Base-by-base conservation (phyloP, 345 rosid genomes). In the Garcia nutans region DNA sequence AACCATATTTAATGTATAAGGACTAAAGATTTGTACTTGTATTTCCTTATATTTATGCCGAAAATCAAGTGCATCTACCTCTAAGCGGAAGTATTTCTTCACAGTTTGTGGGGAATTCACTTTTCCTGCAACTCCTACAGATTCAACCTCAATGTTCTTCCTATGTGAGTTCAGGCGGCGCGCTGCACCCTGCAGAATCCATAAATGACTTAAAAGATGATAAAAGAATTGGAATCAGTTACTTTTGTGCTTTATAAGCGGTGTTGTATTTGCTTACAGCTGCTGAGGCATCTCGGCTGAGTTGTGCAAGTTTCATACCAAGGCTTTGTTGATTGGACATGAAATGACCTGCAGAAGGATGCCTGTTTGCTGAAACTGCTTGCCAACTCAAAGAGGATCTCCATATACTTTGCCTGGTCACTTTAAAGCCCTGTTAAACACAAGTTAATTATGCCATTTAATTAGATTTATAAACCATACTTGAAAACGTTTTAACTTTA, bases 1-100 rank as follows among this genome's bases (percentile, higher is more conserved):
- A 50, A 3, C 55, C 13, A 50, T 50, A 2, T 50, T 16, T 50
- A 16, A 13, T 10, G 13, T 47, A 9, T 10, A 47, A 47, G 1
- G 10, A 9, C 50, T 47, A 12, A 47, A 10, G 13, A 47, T 9
- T 9, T 47, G 10, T 47, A 13, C 50, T 12, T 47, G 10, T 47
- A 11, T 50, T 50, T 50, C 16, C 31, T 26, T 61, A 28, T 0
- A 16, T 63, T 4, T 16, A 37, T 1, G 10, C 19, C 20, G 28
- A 49, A 3, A 16, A 42, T 33, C 8, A 52, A 55, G 50, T 63
- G 6, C 49, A 60, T 31, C 26, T 74, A 85, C 88, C 90, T 84
- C 88, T 74, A 81, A 70, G 49, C 82, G 74, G 61, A 84, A 82
- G 71, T 77, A 79, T 76, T 82, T 87, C 78, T 83, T 87, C 74